Conservation (phyloP, 352 stramenopile genomes). For the Phytophthora pini region DNA sequence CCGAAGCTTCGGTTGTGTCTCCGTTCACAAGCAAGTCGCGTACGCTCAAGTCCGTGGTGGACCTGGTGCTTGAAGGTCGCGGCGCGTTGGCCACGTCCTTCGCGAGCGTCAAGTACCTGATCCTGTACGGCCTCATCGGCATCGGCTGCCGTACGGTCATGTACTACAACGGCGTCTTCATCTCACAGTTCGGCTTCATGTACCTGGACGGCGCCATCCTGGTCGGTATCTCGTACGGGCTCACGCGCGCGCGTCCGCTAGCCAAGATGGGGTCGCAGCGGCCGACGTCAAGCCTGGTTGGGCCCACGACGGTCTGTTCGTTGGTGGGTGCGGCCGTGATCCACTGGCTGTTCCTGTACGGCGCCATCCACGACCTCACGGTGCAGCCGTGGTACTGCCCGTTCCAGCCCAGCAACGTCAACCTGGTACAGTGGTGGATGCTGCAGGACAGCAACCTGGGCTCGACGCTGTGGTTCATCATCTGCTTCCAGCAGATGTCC, state of each 20-base stretch:
- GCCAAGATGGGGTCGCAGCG: constrained; percentile 64
- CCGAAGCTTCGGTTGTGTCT: constrained; percentile 88
- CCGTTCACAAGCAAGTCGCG: constrained; percentile 91
- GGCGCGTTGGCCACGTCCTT: constrained; percentile 86
- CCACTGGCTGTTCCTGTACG: constrained; percentile 81
- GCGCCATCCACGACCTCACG: constrained; percentile 64
- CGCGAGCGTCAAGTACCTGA: constrained; percentile 86
- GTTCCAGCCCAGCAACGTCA: constrained; percentile 69
- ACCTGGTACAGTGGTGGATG: constrained; percentile 78
- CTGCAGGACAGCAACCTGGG: constrained; percentile 74
- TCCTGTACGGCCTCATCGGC: constrained; percentile 89
- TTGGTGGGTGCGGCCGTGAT: constrained; percentile 63
- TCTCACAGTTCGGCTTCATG: constrained; percentile 89
- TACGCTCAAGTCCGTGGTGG: constrained; percentile 74
- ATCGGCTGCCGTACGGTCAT: constrained; percentile 85
- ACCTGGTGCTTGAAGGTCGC: constrained; percentile 83
- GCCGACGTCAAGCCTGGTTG: constrained; percentile 86
- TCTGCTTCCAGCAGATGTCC: constrained; percentile 76
- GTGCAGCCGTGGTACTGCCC: constrained; percentile 72
- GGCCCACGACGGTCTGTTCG: constrained; percentile 72
- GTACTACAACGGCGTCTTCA: constrained; percentile 89
- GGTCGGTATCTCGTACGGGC: constrained; percentile 79
- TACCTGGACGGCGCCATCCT: constrained; percentile 83
- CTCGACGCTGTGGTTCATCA: constrained; percentile 66
- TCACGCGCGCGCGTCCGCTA: constrained; percentile 74